These are phyloP conservation scores for Lachancea sp. DNA, from an alignment of 805 yeast species.

Conservation along the genomic window DNA sequence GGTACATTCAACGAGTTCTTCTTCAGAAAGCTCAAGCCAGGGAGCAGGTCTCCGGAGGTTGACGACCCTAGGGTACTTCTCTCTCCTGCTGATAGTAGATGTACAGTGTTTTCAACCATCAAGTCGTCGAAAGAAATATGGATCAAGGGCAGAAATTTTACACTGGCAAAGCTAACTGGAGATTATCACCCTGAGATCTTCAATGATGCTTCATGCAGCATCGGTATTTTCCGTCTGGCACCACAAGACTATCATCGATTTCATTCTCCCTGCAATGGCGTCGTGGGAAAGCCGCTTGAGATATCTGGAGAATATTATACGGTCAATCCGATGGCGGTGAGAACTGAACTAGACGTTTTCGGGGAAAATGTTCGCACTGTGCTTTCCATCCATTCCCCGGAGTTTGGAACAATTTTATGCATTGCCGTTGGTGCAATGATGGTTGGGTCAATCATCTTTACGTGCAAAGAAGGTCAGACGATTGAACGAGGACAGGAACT, in stretches of 20 bases:
- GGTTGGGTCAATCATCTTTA: constrained; percentile 86
- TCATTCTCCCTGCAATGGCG: constrained; percentile 81
- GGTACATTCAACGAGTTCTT: constrained; percentile 84
- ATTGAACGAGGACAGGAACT: constrained; percentile 72
- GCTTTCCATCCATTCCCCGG: constrained; percentile 65
- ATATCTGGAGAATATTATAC: constrained; percentile 92
- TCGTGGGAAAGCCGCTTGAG: constrained; percentile 53
- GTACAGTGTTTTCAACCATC: constrained; percentile 60
- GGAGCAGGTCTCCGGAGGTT: constrained; percentile 65
- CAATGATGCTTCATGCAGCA: constrained; percentile 45
- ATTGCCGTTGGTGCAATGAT: constrained; percentile 96
- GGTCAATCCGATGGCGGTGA: constrained; percentile 94
- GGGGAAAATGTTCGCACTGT: constrained; percentile 84
- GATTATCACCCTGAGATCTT: constrained; percentile 36
- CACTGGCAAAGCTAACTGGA: constrained; percentile 47
- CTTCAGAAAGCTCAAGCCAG: constrained; percentile 67
- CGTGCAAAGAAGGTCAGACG: constrained; percentile 52
- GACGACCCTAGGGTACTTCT: constrained; percentile 43
- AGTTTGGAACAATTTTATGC: constrained; percentile 73
- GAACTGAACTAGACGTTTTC: constrained; percentile 82
- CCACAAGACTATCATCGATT: constrained; percentile 97
- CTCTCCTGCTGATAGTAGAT: constrained; percentile 86
- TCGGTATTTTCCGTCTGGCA: constrained; percentile 82
- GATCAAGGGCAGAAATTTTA: constrained; percentile 82
- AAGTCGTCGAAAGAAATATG: constrained; percentile 64